Evolutionary conservation across 768 basidiomycete genomes (phyloP).

Genomic region (Amyloporia xantha): DNA sequence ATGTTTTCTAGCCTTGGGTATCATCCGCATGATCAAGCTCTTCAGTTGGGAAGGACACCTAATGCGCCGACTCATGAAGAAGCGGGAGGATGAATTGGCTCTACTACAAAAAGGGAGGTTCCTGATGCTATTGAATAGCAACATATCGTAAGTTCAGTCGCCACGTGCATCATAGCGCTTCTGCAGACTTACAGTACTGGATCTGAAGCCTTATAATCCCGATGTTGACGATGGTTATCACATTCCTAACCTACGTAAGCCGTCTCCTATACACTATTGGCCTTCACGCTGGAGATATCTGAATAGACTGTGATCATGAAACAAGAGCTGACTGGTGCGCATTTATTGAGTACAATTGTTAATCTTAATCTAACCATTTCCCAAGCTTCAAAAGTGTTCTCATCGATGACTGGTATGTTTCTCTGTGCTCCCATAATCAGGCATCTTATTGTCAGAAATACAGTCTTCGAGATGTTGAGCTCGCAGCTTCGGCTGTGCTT

Average conservation of each 20-base stretch:
- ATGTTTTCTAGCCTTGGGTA: slow-evolving; percentile 25
- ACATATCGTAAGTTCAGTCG: slow-evolving; percentile 33
- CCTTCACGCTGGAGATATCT: too few species aligned
- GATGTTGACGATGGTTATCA: slow-evolving; percentile 56
- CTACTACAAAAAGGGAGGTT: slow-evolving; percentile 49
- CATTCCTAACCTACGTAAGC: slow-evolving; percentile 53
- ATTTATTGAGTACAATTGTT: too few species aligned
- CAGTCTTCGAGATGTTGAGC: slow-evolving; percentile 54
- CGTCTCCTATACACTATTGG: background rate
- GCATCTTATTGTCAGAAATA: slow-evolving; percentile 34
- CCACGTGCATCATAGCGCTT: background rate
- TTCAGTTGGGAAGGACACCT: slow-evolving; percentile 42
- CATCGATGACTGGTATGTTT: slow-evolving; percentile 24
- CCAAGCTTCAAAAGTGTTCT: slow-evolving; percentile 30
- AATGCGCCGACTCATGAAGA: slow-evolving; percentile 42
- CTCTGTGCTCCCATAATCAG: slow-evolving; percentile 1
- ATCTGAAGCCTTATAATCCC: slow-evolving; percentile 50
- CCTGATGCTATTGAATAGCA: slow-evolving; percentile 38
- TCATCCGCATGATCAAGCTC: slow-evolving; percentile 44
- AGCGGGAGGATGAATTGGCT: slow-evolving; percentile 54
- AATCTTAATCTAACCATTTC: too few species aligned
- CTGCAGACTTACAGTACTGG: background rate
- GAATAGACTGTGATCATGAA: slow-evolving; percentile 33
- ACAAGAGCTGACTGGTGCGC: slow-evolving; percentile 28
- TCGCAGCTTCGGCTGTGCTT: slow-evolving; percentile 34